Conservation (phyloP, 805 yeast genomes). For the Candida orba region DNA sequence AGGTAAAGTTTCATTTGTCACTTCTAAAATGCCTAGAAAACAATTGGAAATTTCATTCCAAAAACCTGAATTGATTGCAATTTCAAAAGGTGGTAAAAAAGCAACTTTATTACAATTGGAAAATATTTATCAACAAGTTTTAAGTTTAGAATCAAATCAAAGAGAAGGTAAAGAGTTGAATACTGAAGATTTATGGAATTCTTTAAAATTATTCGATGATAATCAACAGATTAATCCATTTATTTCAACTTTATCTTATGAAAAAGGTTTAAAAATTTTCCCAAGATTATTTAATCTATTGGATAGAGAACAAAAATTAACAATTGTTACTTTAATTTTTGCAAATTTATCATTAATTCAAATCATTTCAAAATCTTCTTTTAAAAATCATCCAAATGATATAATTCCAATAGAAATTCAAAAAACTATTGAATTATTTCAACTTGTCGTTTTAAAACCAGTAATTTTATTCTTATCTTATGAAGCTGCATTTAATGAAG, state of each 20-base stretch:
- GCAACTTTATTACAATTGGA: conserved; percentile 66
- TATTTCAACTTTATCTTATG: conserved; percentile 71
- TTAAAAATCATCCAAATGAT: conserved; percentile 50
- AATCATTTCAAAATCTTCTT: conserved; percentile 73
- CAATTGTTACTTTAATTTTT: conserved; percentile 70
- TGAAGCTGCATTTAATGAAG: conserved; percentile 73
- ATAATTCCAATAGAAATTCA: conserved; percentile 46
- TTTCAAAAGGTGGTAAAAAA: conserved; percentile 32
- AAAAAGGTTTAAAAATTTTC: conserved; percentile 83
- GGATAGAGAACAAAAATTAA: conserved; percentile 65
- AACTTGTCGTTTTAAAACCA: conserved; percentile 73
- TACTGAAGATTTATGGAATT: conserved; percentile 59
- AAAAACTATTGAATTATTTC: conserved; percentile 69
- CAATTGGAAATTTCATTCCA: conserved; percentile 60
- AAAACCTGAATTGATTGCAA: conserved; percentile 34
- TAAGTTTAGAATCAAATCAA: conserved; percentile 71
- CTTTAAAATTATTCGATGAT: conserved; percentile 65
- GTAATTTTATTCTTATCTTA: conserved; percentile 71
- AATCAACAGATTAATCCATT: conserved; percentile 53
- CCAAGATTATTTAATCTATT: conserved; percentile 84
- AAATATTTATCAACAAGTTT: conserved; percentile 65
- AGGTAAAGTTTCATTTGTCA: conserved; percentile 75
- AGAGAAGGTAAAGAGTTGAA: conserved; percentile 47
- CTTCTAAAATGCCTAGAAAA: conserved; percentile 82
- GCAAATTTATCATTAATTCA: conserved; percentile 73